These are phyloP conservation scores for Plenodomus tracheiphilus DNA, from an alignment of 2,329 filamentous ascomycete genomes.

Conservation along the genomic window DNA sequence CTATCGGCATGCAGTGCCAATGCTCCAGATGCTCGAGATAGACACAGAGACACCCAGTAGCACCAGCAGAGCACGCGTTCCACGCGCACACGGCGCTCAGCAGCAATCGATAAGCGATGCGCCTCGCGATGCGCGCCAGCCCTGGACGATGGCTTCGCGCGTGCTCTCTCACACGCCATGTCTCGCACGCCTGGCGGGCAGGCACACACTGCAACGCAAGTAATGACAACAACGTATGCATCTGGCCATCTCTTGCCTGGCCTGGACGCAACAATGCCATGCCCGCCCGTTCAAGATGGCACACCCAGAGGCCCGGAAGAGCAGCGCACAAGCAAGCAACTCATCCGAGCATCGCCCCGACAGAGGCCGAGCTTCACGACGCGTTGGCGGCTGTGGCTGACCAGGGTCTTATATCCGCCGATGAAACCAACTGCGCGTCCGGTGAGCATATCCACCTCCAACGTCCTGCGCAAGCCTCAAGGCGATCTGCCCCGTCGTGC, in stretches of 20 bases:
- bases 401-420: conserved; percentile 24
- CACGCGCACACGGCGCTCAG: conserved; percentile 13
- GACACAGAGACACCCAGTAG: no score
- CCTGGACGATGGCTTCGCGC: background rate
- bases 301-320: conserved; percentile 10
- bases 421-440: conserved; percentile 20
- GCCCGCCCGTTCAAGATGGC: conserved; percentile 9
- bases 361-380: conserved; percentile 18
- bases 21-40: background rate
- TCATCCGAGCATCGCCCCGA: conserved; percentile 25
- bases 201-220: no score
- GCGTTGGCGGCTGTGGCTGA: conserved; percentile 26
- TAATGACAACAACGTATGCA: no score
- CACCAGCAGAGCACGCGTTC: conserved; percentile 2
- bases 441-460: conserved; percentile 4
- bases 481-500: background rate
- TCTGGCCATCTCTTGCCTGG: background rate
- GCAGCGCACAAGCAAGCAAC: conserved; percentile 19
- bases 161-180: background rate
- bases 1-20: conserved; percentile 2
- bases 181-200: background rate
- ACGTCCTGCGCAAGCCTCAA: background rate
- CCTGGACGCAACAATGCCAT: background rate
- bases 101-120: conserved; percentile 24
- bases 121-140: conserved; percentile 8